A percentile compares a stretch with the other conserved stretches of the same genome.
phyloP scores from a whole-genome alignment of 2,329 filamentous ascomycete genomes.

The Calonectria hawksworthii region DNA sequence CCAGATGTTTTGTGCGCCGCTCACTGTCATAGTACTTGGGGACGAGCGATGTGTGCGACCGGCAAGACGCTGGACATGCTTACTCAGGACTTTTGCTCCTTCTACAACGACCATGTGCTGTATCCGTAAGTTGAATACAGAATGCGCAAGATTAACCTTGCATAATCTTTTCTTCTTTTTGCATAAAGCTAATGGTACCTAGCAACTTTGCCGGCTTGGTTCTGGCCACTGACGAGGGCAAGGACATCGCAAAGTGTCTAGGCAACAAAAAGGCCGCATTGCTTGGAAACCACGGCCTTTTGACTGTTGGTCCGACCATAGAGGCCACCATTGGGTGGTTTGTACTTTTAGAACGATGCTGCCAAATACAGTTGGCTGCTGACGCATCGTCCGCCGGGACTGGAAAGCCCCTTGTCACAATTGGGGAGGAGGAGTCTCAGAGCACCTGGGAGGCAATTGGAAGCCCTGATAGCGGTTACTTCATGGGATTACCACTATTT shows the following conservation, averaged over 20 bases:
- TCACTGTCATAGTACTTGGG: conserved; percentile 68
- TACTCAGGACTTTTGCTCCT: conserved; percentile 71
- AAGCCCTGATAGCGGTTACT: conserved; percentile 73
- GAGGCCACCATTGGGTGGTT: conserved; percentile 70
- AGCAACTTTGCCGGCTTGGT: conserved; percentile 65
- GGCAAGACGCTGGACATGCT: conserved; percentile 75
- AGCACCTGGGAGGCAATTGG: conserved; percentile 79
- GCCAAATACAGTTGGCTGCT: conserved; percentile 64
- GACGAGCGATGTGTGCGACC: conserved; percentile 71
- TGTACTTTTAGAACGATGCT: conserved; percentile 63
- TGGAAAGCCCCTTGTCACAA: conserved; percentile 75
- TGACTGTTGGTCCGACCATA: conserved; percentile 64
- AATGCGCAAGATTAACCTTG: not conserved
- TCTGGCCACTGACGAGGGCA: conserved; percentile 65
- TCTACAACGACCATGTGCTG: conserved; percentile 65
- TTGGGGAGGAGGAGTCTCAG: conserved; percentile 75
- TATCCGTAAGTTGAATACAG: conserved; percentile 48
- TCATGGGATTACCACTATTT: conserved; percentile 61
- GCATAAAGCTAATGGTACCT: no score
- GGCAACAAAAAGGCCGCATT: conserved; percentile 65
- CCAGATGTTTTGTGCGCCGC: conserved; percentile 68
- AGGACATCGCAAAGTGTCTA: conserved; percentile 61
- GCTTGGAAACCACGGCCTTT: conserved; percentile 68
- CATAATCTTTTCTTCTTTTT: not conserved
- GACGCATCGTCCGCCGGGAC: conserved; percentile 73